Percentiles rank a stretch among this genome's conserved stretches.
phyloP scores from a whole-genome alignment of 345 rosid species.

The Durio zibethinus region DNA sequence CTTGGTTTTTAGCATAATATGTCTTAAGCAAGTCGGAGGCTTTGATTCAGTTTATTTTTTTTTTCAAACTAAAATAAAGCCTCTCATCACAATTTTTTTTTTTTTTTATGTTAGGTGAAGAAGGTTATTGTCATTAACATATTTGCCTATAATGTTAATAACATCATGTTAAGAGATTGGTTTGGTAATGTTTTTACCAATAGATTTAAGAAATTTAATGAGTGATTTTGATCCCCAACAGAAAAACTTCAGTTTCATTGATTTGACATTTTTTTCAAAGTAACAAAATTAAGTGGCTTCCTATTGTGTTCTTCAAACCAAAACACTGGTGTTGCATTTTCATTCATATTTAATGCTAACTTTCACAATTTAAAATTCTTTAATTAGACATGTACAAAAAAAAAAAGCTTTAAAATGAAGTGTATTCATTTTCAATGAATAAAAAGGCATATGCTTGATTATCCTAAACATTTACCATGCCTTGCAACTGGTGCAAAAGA shows the following conservation, averaged over 20 bases:
- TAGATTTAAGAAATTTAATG: conserved; percentile 51
- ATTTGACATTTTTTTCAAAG: conserved; percentile 39
- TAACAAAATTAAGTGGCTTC: not conserved
- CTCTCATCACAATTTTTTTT: conserved; percentile 57
- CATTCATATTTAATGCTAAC: not conserved
- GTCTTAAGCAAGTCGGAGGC: conserved; percentile 50
- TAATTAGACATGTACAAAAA: not conserved
- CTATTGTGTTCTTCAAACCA: conserved; percentile 33
- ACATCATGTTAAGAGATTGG: conserved; percentile 52
- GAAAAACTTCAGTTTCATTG: conserved; percentile 44
- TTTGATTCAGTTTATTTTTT: conserved; percentile 41
- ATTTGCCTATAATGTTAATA: conserved; percentile 37
- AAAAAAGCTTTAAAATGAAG: not conserved
- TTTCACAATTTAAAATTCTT: not conserved
- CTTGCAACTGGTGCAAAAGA: not conserved
- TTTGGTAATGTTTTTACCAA: conserved; percentile 43
- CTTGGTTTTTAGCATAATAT: conserved; percentile 65
- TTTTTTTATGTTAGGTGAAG: conserved; percentile 40
- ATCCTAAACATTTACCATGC: not conserved
- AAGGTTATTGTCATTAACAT: conserved; percentile 46
- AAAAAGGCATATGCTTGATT: not conserved
- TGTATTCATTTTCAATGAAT: not conserved
- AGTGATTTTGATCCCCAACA: conserved; percentile 83
- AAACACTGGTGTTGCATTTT: not conserved
- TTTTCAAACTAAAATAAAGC: conserved; percentile 54